Conservation (phyloP, 257 asterid genomes). For the Nicotiana paniculata region DNA sequence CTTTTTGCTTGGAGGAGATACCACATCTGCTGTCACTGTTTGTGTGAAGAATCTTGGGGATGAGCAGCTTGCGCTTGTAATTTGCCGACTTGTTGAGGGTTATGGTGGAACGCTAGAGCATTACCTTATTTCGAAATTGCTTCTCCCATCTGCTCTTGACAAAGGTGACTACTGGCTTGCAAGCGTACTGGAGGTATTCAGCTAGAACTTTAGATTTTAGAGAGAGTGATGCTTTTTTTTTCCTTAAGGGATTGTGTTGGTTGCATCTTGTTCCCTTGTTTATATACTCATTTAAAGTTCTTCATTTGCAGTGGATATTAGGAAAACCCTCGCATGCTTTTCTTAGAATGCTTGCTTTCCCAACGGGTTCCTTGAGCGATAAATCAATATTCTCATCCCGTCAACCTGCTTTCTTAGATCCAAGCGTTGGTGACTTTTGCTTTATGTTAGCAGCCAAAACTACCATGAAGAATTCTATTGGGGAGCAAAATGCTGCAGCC, state of each 20-base stretch:
- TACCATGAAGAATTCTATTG: slow-evolving; percentile 73
- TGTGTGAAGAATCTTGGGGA: slow-evolving; percentile 95
- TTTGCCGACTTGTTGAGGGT: slow-evolving; percentile 92
- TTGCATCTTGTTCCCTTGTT: slow-evolving; percentile 13
- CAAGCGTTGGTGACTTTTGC: slow-evolving; percentile 86
- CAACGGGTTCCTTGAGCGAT: slow-evolving; percentile 33
- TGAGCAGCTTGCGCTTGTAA: slow-evolving; percentile 93
- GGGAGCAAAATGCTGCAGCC: slow-evolving; percentile 67
- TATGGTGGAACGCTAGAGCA: slow-evolving; percentile 65
- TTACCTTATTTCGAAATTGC: slow-evolving; percentile 56
- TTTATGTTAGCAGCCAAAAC: slow-evolving; percentile 75
- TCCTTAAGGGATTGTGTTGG: slow-evolving; percentile 8
- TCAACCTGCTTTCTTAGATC: slow-evolving; percentile 68
- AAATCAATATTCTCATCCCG: slow-evolving; percentile 43
- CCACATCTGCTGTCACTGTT: slow-evolving; percentile 81
- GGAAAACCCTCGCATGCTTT: slow-evolving; percentile 68
- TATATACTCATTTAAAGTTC: slow-evolving; percentile 13
- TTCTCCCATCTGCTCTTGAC: slow-evolving; percentile 82
- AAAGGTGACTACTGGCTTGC: slow-evolving; percentile 83
- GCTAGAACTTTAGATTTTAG: background rate
- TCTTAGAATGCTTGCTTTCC: slow-evolving; percentile 59
- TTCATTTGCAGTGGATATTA: slow-evolving; percentile 66
- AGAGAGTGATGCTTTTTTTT: background rate
- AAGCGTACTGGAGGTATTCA: slow-evolving; percentile 74
- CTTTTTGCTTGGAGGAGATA: slow-evolving; percentile 97